Percentiles rank a stretch among this genome's conserved stretches.
These are phyloP conservation scores for Protomyces gravidus DNA, from an alignment of 1,139 yeast genomes.

Conservation along the genomic window DNA sequence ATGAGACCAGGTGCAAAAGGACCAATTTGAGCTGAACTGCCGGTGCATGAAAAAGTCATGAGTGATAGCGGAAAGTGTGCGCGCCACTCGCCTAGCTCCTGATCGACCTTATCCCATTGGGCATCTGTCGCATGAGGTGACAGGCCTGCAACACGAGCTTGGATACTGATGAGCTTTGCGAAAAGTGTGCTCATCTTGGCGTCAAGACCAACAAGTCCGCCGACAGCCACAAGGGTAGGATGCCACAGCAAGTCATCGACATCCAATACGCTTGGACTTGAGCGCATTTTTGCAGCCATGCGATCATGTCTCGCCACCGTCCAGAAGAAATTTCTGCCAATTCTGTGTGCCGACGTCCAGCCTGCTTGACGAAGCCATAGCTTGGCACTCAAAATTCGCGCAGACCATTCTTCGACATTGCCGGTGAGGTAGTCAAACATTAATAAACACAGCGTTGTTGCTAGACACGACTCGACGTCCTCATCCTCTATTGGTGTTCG, in stretches of 20 bases:
- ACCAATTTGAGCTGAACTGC: not conserved
- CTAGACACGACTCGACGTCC: not conserved
- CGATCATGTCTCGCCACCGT: conserved; percentile 18
- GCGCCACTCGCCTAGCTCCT: not conserved
- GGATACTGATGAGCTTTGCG: conserved; percentile 3
- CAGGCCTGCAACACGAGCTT: not conserved
- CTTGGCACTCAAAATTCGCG: conserved; percentile 2
- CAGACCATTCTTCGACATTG: conserved; percentile 12
- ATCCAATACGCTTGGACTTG: conserved; percentile 5
- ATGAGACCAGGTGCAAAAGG: conserved; percentile 6
- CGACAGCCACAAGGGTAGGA: not conserved
- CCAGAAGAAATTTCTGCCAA: conserved; percentile 19
- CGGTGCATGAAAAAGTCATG: conserved; percentile 1
- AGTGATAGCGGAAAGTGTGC: conserved; percentile 5
- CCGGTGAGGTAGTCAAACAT: conserved; percentile 18
- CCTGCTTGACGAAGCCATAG: conserved; percentile 7
- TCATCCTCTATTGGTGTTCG: not conserved
- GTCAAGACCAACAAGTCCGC: not conserved
- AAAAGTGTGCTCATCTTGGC: conserved; percentile 3
- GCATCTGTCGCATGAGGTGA: conserved; percentile 1
- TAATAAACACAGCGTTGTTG: conserved; percentile 10
- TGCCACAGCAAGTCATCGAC: conserved; percentile 23
- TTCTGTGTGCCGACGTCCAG: not conserved
- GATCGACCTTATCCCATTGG: conserved; percentile 8
- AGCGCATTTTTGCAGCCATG: conserved; percentile 1